Conservation (phyloP, 106 monocot genomes). For the Triglochin maritima region DNA sequence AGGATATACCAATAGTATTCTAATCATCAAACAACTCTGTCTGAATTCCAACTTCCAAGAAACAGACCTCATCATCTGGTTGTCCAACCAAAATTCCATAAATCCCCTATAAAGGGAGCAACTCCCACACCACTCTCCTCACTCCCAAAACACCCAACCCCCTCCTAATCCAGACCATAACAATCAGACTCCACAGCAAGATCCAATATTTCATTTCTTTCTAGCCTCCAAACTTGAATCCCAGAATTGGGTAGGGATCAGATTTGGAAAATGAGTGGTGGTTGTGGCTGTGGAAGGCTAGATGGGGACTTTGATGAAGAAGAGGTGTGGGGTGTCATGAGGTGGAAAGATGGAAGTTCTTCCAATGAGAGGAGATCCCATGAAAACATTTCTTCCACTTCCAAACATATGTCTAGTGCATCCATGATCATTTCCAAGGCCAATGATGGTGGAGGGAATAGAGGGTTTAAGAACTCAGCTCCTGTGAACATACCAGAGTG, state of each 20-base stretch:
- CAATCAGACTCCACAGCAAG: too few relatives aligned
- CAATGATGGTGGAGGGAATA: not conserved
- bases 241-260: not conserved
- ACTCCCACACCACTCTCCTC: too few relatives aligned
- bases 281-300: not conserved
- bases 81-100: too few relatives aligned
- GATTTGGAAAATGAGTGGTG: not conserved
- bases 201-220: too few relatives aligned
- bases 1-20: too few relatives aligned
- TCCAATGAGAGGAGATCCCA: not conserved
- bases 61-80: too few relatives aligned
- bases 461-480: slow-evolving; percentile 23
- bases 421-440: not conserved
- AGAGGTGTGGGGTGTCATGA: slow-evolving; percentile 18
- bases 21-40: too few relatives aligned
- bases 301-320: slow-evolving; percentile 21
- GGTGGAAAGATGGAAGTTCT: slow-evolving; percentile 1
- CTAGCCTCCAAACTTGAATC: too few relatives aligned
- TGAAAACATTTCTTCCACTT: not conserved
- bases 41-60: too few relatives aligned
- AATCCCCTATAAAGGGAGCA: too few relatives aligned
- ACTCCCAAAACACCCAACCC: too few relatives aligned
- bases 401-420: not conserved
- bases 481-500: slow-evolving; percentile 43
- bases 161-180: too few relatives aligned